Evolutionary conservation across 1,284 basidiomycete genomes (phyloP), one percentile per base, ranked within the genome.

Genomic region (Neolentinus lepideus): DNA sequence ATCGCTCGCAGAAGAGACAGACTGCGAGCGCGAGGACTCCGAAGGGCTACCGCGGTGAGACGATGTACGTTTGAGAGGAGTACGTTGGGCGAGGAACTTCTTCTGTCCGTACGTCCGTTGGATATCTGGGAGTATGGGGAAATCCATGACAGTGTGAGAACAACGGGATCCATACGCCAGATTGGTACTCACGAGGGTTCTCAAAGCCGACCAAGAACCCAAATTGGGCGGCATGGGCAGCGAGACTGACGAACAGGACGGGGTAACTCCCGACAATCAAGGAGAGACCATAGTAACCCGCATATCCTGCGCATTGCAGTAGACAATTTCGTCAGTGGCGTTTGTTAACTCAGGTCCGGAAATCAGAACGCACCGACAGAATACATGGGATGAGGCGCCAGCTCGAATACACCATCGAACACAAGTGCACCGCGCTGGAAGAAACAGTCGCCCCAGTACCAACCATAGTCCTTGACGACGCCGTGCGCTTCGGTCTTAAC

Each of bases 381-480:
- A 68, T 95, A 95, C 92, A 94, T 94, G 0, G 92, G 92, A 66
- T 94, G 92, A 0, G 89, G 91, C 2, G 90, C 89, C 52, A 93
- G 78, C 67, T 98, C 95, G 65, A 98, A 98, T 8, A 99, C 96
- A 8, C 97, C 97, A 68, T 99, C 95, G 67, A 99, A 99, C 3
- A 98, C 90, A 22, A 99, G 78, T 52, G 88, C 89, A 52, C 89
- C 89, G 21, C 89, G 84, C 67, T 90, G 88, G 79, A 98, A 99
- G 76, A 99, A 99, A 52, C 91, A 91, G 66, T 99, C 96, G 19
- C 96, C 96, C 96, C 96, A 98, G 72, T 99, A 99, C 94, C 93
- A 92, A 10, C 89, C 90, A 60, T 89, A 90, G 61, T 90, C 87
- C 62, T 97, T 98, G 59, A 99, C 94, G 53, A 99, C 93, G 52